Evolutionary conservation across 176 grass and related monocot species (phyloP).

Genomic region (Microstegium vimineum): DNA sequence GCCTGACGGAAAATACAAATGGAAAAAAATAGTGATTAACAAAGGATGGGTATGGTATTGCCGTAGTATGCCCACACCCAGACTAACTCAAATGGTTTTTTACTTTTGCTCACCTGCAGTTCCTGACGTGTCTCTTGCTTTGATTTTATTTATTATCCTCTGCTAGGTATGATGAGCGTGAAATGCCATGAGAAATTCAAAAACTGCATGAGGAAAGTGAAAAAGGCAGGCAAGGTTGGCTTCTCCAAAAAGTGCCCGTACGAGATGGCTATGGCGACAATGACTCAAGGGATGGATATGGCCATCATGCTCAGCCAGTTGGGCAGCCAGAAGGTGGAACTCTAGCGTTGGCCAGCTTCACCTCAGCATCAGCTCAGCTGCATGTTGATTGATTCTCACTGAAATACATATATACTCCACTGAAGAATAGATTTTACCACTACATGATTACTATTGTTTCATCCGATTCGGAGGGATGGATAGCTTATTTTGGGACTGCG

Average conservation of each 20-base stretch:
- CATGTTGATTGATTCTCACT: neutral
- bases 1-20: neutral
- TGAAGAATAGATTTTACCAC: neutral
- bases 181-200: slow-evolving; percentile 87
- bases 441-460: neutral
- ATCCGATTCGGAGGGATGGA: neutral
- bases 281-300: slow-evolving; percentile 93
- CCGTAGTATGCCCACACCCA: neutral
- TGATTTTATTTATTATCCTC: neutral
- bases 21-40: neutral
- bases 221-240: slow-evolving; percentile 61
- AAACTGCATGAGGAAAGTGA: slow-evolving; percentile 78
- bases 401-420: neutral
- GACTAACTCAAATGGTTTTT: neutral
- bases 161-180: slow-evolving; percentile 61
- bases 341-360: slow-evolving; percentile 22
- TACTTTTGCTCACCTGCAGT: neutral
- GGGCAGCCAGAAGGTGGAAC: slow-evolving; percentile 41
- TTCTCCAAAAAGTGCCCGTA: slow-evolving; percentile 79
- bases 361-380: neutral
- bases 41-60: neutral
- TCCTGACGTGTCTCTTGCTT: neutral
- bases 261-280: slow-evolving; percentile 68
- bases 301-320: slow-evolving; percentile 86
- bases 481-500: neutral